These are phyloP conservation scores for Nemania sp. DNA, from an alignment of 2,329 filamentous ascomycete species.

Conservation along the genomic window DNA sequence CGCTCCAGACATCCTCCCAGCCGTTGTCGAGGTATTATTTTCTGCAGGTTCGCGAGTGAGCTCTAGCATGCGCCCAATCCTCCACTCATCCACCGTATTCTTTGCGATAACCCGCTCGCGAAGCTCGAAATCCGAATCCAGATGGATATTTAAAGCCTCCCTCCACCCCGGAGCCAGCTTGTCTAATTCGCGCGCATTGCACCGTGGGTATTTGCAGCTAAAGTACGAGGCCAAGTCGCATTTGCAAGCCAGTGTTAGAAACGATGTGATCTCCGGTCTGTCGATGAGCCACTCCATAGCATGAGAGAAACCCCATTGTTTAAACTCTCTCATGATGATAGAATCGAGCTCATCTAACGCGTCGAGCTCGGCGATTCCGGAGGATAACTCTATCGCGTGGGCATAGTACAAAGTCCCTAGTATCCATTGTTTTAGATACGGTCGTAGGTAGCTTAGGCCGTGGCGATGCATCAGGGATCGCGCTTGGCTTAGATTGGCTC, in stretches of 20 bases:
- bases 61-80: neutral
- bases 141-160: neutral
- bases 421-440: conserved; percentile 2
- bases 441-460: neutral
- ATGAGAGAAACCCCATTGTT: conserved; percentile 5
- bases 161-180: neutral
- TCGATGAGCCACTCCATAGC: conserved; percentile 1
- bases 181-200: neutral
- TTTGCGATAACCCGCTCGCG: neutral
- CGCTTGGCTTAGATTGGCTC: neutral
- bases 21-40: neutral
- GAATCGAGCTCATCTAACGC: conserved; percentile 5
- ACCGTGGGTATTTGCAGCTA: neutral
- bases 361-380: neutral
- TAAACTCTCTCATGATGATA: neutral
- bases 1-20: no score
- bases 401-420: conserved; percentile 8
- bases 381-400: neutral
- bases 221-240: conserved; percentile 9
- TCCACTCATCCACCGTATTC: neutral
- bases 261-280: neutral
- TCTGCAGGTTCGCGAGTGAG: neutral
- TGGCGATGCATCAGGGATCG: conserved; percentile 6
- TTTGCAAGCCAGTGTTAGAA: conserved; percentile 4
- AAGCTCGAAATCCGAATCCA: conserved; percentile 2